Evolutionary conservation across 2,329 filamentous ascomycete species (phyloP).

Genomic region (Venturia carpophila): DNA sequence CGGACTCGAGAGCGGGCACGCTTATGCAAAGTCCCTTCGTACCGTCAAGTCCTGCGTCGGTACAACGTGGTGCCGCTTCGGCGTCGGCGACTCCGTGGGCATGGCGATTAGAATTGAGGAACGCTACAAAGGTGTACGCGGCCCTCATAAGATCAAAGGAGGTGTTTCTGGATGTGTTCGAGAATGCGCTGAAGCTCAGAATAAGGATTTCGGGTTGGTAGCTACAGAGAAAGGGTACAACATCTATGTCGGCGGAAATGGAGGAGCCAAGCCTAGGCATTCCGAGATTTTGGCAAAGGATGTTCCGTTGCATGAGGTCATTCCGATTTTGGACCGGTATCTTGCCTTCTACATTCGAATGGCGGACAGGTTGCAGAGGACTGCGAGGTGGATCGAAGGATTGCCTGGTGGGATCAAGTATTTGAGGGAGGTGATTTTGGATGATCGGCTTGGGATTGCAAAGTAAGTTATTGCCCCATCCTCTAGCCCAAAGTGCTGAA

Average conservation of each 20-base stretch:
- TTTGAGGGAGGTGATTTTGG: slow-evolving; percentile 69
- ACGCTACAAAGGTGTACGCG: slow-evolving; percentile 83
- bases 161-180: slow-evolving; percentile 83
- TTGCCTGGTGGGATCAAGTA: slow-evolving; percentile 79
- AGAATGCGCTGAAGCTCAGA: slow-evolving; percentile 86
- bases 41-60: slow-evolving; percentile 91
- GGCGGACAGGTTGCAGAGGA: slow-evolving; percentile 81
- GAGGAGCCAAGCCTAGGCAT: slow-evolving; percentile 76
- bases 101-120: slow-evolving; percentile 84
- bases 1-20: slow-evolving; percentile 84
- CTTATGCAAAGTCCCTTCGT: slow-evolving; percentile 79
- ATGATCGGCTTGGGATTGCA: slow-evolving; percentile 73
- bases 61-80: slow-evolving; percentile 83
- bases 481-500: neutral
- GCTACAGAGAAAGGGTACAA: slow-evolving; percentile 91
- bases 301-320: slow-evolving; percentile 70
- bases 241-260: slow-evolving; percentile 83
- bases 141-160: slow-evolving; percentile 87
- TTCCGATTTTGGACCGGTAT: slow-evolving; percentile 79
- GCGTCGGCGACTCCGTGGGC: slow-evolving; percentile 81
- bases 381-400: slow-evolving; percentile 77
- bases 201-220: slow-evolving; percentile 87
- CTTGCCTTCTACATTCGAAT: slow-evolving; percentile 92
- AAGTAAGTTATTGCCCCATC: neutral
- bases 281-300: slow-evolving; percentile 79